Conservation (phyloP, 1,139 yeast genomes). For the Citeromyces hawaiiensis region DNA sequence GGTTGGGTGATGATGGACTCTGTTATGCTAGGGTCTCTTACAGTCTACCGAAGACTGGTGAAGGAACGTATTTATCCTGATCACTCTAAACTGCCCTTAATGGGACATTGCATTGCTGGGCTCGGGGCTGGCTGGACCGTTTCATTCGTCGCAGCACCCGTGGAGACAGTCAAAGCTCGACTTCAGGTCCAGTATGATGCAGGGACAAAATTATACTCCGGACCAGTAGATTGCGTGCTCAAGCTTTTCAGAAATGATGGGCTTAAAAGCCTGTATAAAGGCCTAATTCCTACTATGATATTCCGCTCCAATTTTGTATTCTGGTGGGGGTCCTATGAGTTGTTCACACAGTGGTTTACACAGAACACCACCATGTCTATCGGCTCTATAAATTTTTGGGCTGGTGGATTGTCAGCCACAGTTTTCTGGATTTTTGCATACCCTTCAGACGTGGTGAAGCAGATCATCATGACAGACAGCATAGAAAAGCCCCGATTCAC, state of each 20-base stretch:
- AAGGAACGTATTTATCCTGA: conserved; percentile 52
- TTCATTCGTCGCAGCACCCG: conserved; percentile 87
- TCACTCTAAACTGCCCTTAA: conserved; percentile 45
- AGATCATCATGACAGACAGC: conserved; percentile 72
- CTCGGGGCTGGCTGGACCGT: conserved; percentile 88
- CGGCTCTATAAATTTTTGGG: conserved; percentile 75
- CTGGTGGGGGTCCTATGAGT: conserved; percentile 92
- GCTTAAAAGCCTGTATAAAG: conserved; percentile 62
- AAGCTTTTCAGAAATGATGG: conserved; percentile 47
- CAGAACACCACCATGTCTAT: conserved; percentile 48
- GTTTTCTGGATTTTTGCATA: conserved; percentile 88
- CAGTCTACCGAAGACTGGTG: conserved; percentile 56
- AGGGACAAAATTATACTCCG: conserved; percentile 48
- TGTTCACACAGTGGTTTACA: conserved; percentile 58
- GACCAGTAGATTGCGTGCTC: conserved; percentile 64
- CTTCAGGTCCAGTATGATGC: conserved; percentile 86
- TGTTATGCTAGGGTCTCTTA: conserved; percentile 77
- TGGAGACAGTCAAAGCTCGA: conserved; percentile 80
- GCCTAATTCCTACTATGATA: conserved; percentile 73
- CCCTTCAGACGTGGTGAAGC: conserved; percentile 84
- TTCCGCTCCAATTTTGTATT: conserved; percentile 79
- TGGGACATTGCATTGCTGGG: conserved; percentile 66
- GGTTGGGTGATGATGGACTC: conserved; percentile 95
- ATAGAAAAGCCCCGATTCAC: conserved; percentile 59
- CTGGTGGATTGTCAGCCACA: conserved; percentile 78